Evolutionary conservation across 2,329 filamentous ascomycete genomes (phyloP).

Genomic region (Colletotrichum euphorbiae): DNA sequence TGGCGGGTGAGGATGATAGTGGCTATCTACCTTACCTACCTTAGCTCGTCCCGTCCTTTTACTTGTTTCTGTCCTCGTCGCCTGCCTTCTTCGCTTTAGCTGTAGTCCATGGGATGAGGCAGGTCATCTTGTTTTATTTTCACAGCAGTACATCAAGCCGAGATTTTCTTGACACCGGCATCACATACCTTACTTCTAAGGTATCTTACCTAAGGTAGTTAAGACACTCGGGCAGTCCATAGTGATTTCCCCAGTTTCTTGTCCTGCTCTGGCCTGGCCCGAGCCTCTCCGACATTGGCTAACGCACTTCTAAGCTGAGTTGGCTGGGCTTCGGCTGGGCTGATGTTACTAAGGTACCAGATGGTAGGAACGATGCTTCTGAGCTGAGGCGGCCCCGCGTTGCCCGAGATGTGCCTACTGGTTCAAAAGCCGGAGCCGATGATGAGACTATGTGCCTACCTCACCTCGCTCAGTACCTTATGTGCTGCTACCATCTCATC

Average conservation of each 20-base stretch:
- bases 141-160: neutral
- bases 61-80: neutral
- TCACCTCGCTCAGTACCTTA: neutral
- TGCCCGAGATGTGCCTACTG: conserved; percentile 13
- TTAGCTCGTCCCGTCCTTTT: neutral
- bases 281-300: neutral
- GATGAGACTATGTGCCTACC: conserved; percentile 16
- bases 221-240: neutral
- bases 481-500: neutral
- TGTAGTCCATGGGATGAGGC: neutral
- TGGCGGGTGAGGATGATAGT: neutral
- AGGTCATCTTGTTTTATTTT: conserved; percentile 1
- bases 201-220: no score
- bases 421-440: conserved; percentile 18
- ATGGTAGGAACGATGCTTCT: neutral
- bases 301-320: neutral
- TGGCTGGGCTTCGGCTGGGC: conserved; percentile 15
- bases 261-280: neutral
- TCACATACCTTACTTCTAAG: no score
- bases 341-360: neutral
- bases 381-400: neutral
- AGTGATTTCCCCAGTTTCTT: conserved; percentile 4
- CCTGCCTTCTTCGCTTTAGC: neutral
- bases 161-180: neutral
- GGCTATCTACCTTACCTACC: no score